Evolutionary conservation across 495 filamentous ascomycete genomes (phyloP).

Genomic region (Penicillium psychrofluorescens): DNA sequence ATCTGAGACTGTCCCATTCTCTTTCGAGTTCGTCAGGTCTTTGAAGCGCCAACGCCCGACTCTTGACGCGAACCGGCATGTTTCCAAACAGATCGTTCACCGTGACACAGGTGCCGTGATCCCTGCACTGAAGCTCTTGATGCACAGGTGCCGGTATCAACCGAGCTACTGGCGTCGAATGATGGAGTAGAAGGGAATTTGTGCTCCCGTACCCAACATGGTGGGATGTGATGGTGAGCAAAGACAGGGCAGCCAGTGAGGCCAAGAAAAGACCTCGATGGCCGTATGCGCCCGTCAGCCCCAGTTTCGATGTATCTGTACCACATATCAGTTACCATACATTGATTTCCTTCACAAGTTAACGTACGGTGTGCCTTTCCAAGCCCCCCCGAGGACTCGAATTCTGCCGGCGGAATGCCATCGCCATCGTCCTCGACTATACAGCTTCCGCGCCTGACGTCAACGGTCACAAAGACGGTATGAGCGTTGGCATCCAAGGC

Average conservation of each 20-base stretch:
- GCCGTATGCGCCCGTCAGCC: constrained; percentile 50
- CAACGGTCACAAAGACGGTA: constrained; percentile 63
- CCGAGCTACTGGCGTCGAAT: constrained; percentile 60
- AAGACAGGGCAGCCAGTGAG: constrained; percentile 67
- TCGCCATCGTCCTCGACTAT: constrained; percentile 81
- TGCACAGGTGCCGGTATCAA: constrained; percentile 56
- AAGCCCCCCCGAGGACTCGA: constrained; percentile 61
- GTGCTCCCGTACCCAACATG: constrained; percentile 54
- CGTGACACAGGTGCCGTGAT: constrained; percentile 70
- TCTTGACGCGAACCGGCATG: constrained; percentile 94
- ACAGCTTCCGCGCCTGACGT: constrained; percentile 72
- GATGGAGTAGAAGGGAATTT: constrained; percentile 66
- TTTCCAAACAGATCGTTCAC: constrained; percentile 89
- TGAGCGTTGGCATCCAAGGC: constrained; percentile 73
- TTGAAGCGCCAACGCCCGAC: constrained; percentile 46
- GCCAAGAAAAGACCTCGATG: constrained; percentile 68
- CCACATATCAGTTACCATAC: constrained; percentile 2
- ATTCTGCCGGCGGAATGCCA: constrained; percentile 70
- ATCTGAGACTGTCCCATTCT: constrained; percentile 63
- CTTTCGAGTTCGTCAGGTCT: constrained; percentile 51
- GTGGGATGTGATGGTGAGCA: constrained; percentile 74
- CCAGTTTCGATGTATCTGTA: constrained; percentile 73
- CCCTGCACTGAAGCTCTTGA: constrained; percentile 45
- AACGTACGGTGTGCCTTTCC: constrained; percentile 66
- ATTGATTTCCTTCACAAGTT: background rate